Percentiles rank a stretch among this genome's conserved stretches.
Conservation (phyloP, 805 yeast genomes). For the Ogataea paraovalis region DNA sequence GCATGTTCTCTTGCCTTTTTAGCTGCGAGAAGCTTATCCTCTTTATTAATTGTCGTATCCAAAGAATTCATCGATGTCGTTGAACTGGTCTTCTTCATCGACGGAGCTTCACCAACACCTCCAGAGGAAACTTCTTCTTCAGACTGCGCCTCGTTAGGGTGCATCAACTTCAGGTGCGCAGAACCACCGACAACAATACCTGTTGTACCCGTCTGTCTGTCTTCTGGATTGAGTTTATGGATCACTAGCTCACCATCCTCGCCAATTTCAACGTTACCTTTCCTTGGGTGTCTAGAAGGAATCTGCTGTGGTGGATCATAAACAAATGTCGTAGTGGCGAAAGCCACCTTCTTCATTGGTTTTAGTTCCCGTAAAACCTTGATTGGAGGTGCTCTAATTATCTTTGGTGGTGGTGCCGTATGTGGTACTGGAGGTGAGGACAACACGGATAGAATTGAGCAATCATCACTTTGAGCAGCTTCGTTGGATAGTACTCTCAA, state of each 20-base stretch:
- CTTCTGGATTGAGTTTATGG: slow-evolving; percentile 32
- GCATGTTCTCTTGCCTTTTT: slow-evolving; percentile 23
- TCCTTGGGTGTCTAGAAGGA: slow-evolving; percentile 78
- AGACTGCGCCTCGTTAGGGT: slow-evolving; percentile 7
- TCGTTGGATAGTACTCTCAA: slow-evolving; percentile 18
- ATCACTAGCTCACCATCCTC: slow-evolving; percentile 32
- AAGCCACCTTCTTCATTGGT: slow-evolving; percentile 62
- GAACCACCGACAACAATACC: slow-evolving; percentile 81
- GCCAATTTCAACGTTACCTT: slow-evolving; percentile 60
- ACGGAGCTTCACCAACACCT: slow-evolving; percentile 7
- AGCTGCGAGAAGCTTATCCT: slow-evolving; percentile 30
- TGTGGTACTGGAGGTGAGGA: slow-evolving; percentile 14
- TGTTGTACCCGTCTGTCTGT: slow-evolving; percentile 40
- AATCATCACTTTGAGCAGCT: slow-evolving; percentile 4
- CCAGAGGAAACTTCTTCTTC: slow-evolving; percentile 5
- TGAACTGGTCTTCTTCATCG: slow-evolving; percentile 18
- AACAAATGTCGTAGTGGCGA: slow-evolving; percentile 68
- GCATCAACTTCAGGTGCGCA: slow-evolving; percentile 52
- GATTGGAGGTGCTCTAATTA: slow-evolving; percentile 27
- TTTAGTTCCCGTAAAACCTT: slow-evolving; percentile 22
- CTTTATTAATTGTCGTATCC: slow-evolving; percentile 27
- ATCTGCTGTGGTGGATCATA: slow-evolving; percentile 93
- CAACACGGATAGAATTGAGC: slow-evolving; percentile 4
- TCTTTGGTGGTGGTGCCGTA: slow-evolving; percentile 28
- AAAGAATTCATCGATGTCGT: slow-evolving; percentile 14